Evolutionary conservation across 768 basidiomycete species (phyloP).

Genomic region (Termitomyces sp.): DNA sequence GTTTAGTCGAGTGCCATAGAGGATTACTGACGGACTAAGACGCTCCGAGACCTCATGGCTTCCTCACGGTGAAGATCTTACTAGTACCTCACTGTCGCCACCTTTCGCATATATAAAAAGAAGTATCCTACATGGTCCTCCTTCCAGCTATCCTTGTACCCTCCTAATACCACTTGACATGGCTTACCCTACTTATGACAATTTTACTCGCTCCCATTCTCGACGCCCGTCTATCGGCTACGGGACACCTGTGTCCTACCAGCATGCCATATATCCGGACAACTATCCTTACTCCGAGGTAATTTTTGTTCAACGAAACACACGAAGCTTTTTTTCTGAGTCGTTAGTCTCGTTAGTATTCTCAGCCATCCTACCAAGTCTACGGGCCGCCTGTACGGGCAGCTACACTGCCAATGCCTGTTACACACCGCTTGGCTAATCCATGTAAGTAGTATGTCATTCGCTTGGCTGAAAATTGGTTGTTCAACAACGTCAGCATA

Average conservation of each 20-base stretch:
- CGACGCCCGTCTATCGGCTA: slow-evolving; percentile 37
- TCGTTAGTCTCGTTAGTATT: slow-evolving; percentile 26
- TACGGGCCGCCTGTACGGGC: slow-evolving; percentile 32
- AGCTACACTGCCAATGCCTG: slow-evolving; percentile 27
- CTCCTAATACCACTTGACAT: slow-evolving; percentile 5
- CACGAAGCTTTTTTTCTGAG: neutral
- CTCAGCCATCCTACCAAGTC: slow-evolving; percentile 40
- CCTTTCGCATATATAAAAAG: slow-evolving; percentile 15
- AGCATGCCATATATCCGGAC: slow-evolving; percentile 36
- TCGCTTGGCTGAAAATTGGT: neutral
- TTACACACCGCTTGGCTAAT: slow-evolving; percentile 32
- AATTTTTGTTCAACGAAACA: neutral
- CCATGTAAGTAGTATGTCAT: slow-evolving; percentile 30
- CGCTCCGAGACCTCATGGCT: slow-evolving; percentile 15
- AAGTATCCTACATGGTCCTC: neutral
- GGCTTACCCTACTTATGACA: slow-evolving; percentile 23
- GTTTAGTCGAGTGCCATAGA: neutral
- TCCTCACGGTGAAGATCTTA: slow-evolving; percentile 5
- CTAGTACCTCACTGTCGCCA: slow-evolving; percentile 11
- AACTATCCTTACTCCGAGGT: slow-evolving; percentile 30
- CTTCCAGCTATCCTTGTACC: slow-evolving; percentile 1
- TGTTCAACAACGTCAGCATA: slow-evolving; percentile 32
- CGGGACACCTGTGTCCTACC: slow-evolving; percentile 24
- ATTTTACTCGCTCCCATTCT: slow-evolving; percentile 25
- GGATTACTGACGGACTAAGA: neutral